Percentiles rank a stretch among this genome's conserved stretches.
Conservation (phyloP, 176 grass and related monocot species). For the Triticum monococcum region DNA sequence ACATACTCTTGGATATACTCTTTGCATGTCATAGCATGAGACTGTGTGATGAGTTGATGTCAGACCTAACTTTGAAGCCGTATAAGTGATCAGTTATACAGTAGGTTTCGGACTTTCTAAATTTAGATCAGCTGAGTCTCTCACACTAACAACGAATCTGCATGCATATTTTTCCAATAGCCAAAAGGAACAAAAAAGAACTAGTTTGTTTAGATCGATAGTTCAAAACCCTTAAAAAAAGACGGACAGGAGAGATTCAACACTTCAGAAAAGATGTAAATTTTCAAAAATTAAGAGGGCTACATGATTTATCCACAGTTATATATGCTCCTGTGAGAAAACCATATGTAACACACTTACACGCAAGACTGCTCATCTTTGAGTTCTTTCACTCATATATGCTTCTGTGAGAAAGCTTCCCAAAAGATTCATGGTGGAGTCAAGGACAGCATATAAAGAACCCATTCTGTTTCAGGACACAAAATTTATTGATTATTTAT, state of each 20-base stretch:
- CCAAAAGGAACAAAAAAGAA: conserved; percentile 15
- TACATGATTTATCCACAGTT: neutral
- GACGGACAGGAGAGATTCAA: neutral
- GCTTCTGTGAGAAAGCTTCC: neutral
- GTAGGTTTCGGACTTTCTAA: neutral
- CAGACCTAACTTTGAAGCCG: neutral
- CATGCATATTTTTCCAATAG: neutral
- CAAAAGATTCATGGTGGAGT: neutral
- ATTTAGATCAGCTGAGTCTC: neutral
- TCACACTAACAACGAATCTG: neutral
- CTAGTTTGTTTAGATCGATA: neutral
- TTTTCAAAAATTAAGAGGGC: neutral
- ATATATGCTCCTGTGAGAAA: conserved; percentile 3
- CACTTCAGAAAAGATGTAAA: neutral
- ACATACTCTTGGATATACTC: neutral
- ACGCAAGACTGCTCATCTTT: neutral
- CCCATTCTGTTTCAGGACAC: neutral
- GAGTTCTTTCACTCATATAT: neutral
- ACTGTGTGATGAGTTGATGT: neutral
- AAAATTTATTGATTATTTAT: neutral
- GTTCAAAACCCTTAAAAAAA: neutral
- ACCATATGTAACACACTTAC: neutral
- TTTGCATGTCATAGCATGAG: neutral
- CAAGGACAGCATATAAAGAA: neutral
- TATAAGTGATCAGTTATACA: neutral